Evolutionary conservation across 1,284 basidiomycete species (phyloP), one percentile per base, ranked within the genome.

Genomic region (Puccinia novopanici): DNA sequence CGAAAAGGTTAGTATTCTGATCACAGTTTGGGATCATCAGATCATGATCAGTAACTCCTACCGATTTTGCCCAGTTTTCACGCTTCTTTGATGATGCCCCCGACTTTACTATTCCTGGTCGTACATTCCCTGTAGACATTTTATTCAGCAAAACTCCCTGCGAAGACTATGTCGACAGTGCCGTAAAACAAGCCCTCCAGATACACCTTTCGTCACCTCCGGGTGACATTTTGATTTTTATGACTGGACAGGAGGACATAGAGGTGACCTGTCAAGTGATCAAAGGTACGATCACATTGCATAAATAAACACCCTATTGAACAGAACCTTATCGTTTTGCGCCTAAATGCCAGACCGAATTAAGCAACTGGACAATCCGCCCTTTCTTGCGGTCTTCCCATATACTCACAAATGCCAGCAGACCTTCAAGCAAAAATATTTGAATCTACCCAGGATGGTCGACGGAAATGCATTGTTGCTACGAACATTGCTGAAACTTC

Each of bases 171-270:
- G 97, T 99, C 81, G 97, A 99, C 84, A 91, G 92, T 82, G 93
- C 97, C 0, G 95, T 99, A 82, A 99, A 98, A 87, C 95, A 99
- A 87, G 92, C 98, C 9, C 89, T 99, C 10, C 93, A 96, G 84
- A 98, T 99, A 74, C 97, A 99, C 85, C 88, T 99, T 34, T 94
- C 95, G 0, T 89, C 92, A 24, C 94, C 95, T n/a, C 90, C 91
- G 0, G 97, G 97, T 6, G 97, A 99, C 87, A 93, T 99, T 80
- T 89, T 99, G 52, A 94, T 99, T 19, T 99, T 99, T 86, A 99
- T 99, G 96, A 99, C 97, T 37, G 97, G 97, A 77, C 97, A 99
- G 87, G 97, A 99, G 87, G 97, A 99, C 85, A 99, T 99, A 82
- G 97, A 99, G 86, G 89, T 94, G 57, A 97, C 94, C 0, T 97